These are phyloP conservation scores for Chondrus crispus DNA, from an alignment of 23 red algal species.

Conservation along the genomic window DNA sequence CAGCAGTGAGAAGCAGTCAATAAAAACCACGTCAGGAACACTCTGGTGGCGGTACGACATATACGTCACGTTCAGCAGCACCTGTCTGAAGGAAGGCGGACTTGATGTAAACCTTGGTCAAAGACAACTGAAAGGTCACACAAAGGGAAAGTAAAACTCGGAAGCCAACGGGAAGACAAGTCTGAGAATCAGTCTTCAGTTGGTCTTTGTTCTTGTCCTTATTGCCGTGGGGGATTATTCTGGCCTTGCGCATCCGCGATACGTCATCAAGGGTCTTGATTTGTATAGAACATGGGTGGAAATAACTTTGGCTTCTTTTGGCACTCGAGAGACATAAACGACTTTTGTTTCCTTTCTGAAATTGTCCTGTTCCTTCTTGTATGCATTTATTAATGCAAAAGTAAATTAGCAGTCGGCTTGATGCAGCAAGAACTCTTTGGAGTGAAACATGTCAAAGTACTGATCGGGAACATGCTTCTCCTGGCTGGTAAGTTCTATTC, in stretches of 20 bases:
- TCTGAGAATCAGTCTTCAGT: not conserved
- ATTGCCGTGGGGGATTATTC: constrained; percentile 12
- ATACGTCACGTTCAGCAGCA: not conserved
- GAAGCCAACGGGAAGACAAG: constrained; percentile 4
- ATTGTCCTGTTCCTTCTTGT: not conserved
- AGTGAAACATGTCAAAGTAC: not conserved
- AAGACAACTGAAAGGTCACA: not conserved
- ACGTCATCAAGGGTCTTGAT: constrained; percentile 5
- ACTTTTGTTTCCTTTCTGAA: not conserved
- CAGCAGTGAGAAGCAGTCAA: not conserved
- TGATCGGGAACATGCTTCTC: not conserved
- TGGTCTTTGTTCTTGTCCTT: not conserved
- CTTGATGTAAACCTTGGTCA: constrained; percentile 15
- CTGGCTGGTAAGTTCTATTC: not conserved
- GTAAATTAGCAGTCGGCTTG: not conserved
- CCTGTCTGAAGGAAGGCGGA: not conserved
- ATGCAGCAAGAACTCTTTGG: not conserved
- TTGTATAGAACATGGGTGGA: constrained; percentile 1
- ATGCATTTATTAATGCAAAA: not conserved
- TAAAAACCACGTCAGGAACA: not conserved
- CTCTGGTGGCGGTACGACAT: not conserved
- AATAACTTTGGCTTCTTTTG: constrained; percentile 6
- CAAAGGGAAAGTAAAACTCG: not conserved
- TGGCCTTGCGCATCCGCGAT: not conserved
- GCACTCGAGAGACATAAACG: not conserved